Evolutionary conservation across 306 rosid genomes (phyloP).

Genomic region (Vigna mungo): DNA sequence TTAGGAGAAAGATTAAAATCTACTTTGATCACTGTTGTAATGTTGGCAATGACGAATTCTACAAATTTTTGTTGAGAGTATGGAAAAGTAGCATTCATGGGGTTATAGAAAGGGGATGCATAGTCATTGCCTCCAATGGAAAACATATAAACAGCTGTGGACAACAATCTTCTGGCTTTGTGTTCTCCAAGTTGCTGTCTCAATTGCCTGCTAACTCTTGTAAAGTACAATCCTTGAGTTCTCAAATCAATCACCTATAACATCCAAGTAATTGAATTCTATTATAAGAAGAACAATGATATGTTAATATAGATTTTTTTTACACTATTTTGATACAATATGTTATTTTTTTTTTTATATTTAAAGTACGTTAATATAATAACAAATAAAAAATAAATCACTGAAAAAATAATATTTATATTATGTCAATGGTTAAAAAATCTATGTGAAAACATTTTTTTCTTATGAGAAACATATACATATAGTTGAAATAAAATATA

Average conservation of each 20-base stretch:
- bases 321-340: too few relatives aligned
- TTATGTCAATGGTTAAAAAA: too few relatives aligned
- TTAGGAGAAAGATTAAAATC: neutral
- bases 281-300: too few relatives aligned
- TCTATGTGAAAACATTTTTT: too few relatives aligned
- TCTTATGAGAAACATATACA: too few relatives aligned
- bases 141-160: slow-evolving; percentile 56
- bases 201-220: slow-evolving; percentile 38
- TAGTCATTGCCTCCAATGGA: slow-evolving; percentile 57
- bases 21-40: slow-evolving; percentile 48
- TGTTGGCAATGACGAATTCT: slow-evolving; percentile 55
- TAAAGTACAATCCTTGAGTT: slow-evolving; percentile 56
- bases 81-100: neutral
- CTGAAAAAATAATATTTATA: too few relatives aligned
- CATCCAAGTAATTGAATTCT: too few relatives aligned
- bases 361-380: too few relatives aligned
- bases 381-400: too few relatives aligned
- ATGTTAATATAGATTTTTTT: too few relatives aligned
- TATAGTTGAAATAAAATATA: neutral
- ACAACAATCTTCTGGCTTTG: slow-evolving; percentile 43
- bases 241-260: slow-evolving; percentile 52
- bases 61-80: slow-evolving; percentile 41
- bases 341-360: too few relatives aligned
- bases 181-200: slow-evolving; percentile 46
- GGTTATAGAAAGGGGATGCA: slow-evolving; percentile 3